Conservation (phyloP, 768 basidiomycete genomes). For the Termitomyces sp. region DNA sequence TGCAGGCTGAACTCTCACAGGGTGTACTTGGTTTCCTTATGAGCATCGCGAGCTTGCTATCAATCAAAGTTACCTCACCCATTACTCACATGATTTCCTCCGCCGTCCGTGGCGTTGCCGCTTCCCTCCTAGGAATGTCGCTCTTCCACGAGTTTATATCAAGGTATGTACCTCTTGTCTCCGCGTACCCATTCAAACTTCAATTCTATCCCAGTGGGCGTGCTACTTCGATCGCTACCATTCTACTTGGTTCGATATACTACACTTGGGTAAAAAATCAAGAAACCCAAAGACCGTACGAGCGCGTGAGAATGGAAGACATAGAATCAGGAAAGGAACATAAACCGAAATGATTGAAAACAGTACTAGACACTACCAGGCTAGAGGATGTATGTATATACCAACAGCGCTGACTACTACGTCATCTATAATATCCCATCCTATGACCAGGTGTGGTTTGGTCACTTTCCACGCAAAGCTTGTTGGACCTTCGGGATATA, state of each 20-base stretch:
- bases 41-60: constrained; percentile 87
- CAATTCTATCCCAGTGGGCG: constrained; percentile 52
- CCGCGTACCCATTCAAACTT: background rate
- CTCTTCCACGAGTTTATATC: constrained; percentile 80
- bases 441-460: background rate
- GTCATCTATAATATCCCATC: constrained; percentile 7
- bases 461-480: constrained; percentile 33
- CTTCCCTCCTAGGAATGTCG: constrained; percentile 78
- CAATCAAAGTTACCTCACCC: constrained; percentile 96
- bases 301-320: constrained; percentile 60
- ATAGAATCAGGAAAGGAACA: constrained; percentile 44
- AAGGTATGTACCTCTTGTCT: constrained; percentile 39
- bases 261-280: constrained; percentile 87
- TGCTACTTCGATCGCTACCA: constrained; percentile 71
- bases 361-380: background rate
- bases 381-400: constrained; percentile 7
- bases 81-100: constrained; percentile 98
- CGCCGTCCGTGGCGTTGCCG: constrained; percentile 90
- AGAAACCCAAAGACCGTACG: constrained; percentile 56
- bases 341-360: constrained; percentile 11
- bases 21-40: constrained; percentile 90
- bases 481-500: constrained; percentile 19
- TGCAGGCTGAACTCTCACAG: constrained; percentile 27
- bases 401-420: background rate
- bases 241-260: constrained; percentile 75